Base-by-base conservation (phyloP, 495 filamentous ascomycete genomes). In the Aspergillus coremiiformis region DNA sequence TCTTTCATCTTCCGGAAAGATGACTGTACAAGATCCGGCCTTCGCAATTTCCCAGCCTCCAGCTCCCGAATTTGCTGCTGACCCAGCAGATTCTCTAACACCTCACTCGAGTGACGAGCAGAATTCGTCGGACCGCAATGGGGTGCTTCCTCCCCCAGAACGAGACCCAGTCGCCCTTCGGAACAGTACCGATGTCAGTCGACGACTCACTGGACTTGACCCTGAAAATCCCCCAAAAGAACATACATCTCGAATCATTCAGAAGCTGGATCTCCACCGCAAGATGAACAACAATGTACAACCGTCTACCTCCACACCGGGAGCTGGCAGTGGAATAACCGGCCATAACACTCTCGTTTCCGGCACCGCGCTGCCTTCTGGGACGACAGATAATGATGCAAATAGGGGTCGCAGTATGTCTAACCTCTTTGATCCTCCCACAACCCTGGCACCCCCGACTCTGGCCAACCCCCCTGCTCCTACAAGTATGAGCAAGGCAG, bases 1-100 rank as follows among this genome's bases (percentile, higher is more conserved):
- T 52, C 67, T 80, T 42, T 73, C 78, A n/a, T 63, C 79, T 3
- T 74, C 77, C 10, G 79, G 78, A 6, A 82, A 82, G 37, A 59
- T 78, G 24, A 66, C 63, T 20, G 66, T 73, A 27, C 72, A 77
- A 46, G 90, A 96, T 66, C 85, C 89, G 27, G 94, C 93, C 11
- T 97, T 97, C 69, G 83, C 90, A 9, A 91, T 98, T 56, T 95
- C 86, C 7, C 86, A 89, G 17, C 86, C 93, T 14, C 84, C 85
- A 39, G 86, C 93, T 1, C 86, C 87, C 3, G 91, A 95, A 61
- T 95, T 96, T 62, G 85, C 89, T 10, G 87, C 89, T 30, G 90
- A 86, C 58, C 68, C 77, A 5, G 66, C 81, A 10, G 89, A 94
- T 58, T 82, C 77, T 12, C 74, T 89, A 50, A 78, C 77, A n/a